A percentile compares a stretch with the other conserved stretches of the same genome.
Conservation (phyloP, 768 basidiomycete genomes). For the Clitopilus passeckerianus region DNA sequence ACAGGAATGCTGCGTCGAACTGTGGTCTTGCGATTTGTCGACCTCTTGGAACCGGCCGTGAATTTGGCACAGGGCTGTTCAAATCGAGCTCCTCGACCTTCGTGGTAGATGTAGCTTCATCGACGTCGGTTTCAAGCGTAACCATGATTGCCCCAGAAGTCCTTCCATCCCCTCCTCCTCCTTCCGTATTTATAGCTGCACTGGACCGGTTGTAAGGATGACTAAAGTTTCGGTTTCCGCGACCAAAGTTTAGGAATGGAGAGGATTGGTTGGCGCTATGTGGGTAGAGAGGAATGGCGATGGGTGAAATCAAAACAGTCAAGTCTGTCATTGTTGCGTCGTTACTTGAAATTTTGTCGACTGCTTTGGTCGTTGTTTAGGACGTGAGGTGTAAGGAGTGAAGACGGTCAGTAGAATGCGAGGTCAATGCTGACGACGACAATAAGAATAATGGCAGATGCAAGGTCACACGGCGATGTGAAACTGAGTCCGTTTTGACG, state of each 20-base stretch:
- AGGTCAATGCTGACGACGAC: background rate
- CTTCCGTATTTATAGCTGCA: background rate
- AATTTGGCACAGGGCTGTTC: conserved; percentile 3
- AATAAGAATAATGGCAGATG: background rate
- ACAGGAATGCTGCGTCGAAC: conserved; percentile 33
- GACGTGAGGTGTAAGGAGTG: background rate
- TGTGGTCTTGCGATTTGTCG: conserved; percentile 1
- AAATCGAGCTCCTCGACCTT: background rate
- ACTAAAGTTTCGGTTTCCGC: conserved; percentile 12
- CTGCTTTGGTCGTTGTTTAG: background rate
- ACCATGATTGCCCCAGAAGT: conserved; percentile 30
- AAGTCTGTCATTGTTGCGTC: conserved; percentile 40
- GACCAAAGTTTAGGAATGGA: conserved; percentile 25
- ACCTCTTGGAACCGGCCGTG: background rate
- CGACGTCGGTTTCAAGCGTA: conserved; percentile 31
- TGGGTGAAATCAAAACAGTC: conserved; percentile 44
- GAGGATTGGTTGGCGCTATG: conserved; percentile 13
- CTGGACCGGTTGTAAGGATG: conserved; percentile 17
- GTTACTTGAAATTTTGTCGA: background rate
- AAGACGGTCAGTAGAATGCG: background rate
- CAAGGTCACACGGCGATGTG: background rate
- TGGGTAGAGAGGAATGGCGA: conserved; percentile 32
- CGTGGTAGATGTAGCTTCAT: conserved; percentile 7
- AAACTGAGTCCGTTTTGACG: background rate
- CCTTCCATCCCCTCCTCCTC: conserved; percentile 1